Evolutionary conservation across 2,329 filamentous ascomycete genomes (phyloP).

Genomic region (Apiospora kogelbergensis): DNA sequence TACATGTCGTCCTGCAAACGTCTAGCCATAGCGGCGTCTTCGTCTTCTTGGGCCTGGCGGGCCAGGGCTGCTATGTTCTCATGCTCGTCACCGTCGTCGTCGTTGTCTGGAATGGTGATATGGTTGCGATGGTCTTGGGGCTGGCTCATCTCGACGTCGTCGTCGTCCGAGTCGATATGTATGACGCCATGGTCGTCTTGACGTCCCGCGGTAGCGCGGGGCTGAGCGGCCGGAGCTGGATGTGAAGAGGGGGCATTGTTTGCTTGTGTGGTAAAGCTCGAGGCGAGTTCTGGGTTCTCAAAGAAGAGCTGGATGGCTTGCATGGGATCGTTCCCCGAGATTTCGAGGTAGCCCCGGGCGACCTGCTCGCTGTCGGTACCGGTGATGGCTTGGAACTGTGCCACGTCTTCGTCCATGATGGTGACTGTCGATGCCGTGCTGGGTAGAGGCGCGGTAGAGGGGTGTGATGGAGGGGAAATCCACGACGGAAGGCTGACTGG

Average conservation of each 20-base stretch:
- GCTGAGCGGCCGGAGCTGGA: constrained; percentile 33
- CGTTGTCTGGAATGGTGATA: constrained; percentile 26
- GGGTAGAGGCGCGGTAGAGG: not conserved
- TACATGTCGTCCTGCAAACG: constrained; percentile 92
- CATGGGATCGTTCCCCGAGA: constrained; percentile 81
- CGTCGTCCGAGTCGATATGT: constrained; percentile 71
- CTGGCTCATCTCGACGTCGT: constrained; percentile 48
- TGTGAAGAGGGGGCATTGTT: constrained; percentile 34
- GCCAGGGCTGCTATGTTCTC: constrained; percentile 38
- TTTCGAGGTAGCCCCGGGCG: constrained; percentile 78
- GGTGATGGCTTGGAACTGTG: constrained; percentile 80
- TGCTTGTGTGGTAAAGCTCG: constrained; percentile 38
- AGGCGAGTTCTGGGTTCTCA: constrained; percentile 75
- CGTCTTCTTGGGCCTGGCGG: constrained; percentile 65
- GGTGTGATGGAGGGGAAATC: not conserved
- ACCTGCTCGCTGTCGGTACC: constrained; percentile 65
- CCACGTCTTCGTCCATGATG: constrained; percentile 71
- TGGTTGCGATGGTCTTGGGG: constrained; percentile 38
- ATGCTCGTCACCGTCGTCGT: constrained; percentile 38
- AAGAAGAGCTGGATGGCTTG: constrained; percentile 89
- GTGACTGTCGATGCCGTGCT: not conserved
- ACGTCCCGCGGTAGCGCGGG: constrained; percentile 32
- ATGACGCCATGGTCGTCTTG: constrained; percentile 63
- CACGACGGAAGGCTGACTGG: not conserved
- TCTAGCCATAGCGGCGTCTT: constrained; percentile 91